Percentiles rank a stretch among this genome's conserved stretches.
These are phyloP conservation scores for Naegleria lovaniensis DNA, from an alignment of 208 protist species.

Conservation along the genomic window DNA sequence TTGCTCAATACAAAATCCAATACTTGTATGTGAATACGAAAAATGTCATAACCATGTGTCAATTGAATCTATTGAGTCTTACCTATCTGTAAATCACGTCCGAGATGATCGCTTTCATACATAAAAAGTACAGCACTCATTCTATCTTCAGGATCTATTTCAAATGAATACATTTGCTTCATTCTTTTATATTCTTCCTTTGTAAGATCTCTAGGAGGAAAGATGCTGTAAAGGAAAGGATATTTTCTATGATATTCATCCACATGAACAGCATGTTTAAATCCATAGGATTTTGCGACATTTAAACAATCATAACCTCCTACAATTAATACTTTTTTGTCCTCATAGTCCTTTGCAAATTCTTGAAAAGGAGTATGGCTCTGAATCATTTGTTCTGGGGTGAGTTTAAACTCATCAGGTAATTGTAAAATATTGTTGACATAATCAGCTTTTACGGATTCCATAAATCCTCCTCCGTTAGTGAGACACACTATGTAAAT, in stretches of 20 bases:
- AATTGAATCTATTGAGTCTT: no score
- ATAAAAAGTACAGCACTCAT: not conserved
- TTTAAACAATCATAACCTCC: not conserved
- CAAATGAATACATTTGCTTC: not conserved
- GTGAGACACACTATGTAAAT: not conserved
- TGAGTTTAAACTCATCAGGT: not conserved
- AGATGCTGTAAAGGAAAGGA: not conserved
- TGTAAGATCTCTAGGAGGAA: not conserved
- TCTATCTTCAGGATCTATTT: not conserved
- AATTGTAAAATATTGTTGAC: not conserved
- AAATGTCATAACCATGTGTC: no score
- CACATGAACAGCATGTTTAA: not conserved
- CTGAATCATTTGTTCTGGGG: not conserved
- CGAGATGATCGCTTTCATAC: not conserved
- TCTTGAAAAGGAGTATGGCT: not conserved
- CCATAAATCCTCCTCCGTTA: not conserved
- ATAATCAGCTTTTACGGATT: not conserved
- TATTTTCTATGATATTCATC: not conserved
- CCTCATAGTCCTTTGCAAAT: not conserved
- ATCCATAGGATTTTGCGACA: constrained; percentile 7
- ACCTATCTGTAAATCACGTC: not conserved
- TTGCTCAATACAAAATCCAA: not conserved
- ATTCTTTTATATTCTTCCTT: not conserved
- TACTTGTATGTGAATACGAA: no score
- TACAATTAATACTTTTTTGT: constrained; percentile 7